Evolutionary conservation across 305 asterid genomes (phyloP).

Genomic region (Solanum hybrid): DNA sequence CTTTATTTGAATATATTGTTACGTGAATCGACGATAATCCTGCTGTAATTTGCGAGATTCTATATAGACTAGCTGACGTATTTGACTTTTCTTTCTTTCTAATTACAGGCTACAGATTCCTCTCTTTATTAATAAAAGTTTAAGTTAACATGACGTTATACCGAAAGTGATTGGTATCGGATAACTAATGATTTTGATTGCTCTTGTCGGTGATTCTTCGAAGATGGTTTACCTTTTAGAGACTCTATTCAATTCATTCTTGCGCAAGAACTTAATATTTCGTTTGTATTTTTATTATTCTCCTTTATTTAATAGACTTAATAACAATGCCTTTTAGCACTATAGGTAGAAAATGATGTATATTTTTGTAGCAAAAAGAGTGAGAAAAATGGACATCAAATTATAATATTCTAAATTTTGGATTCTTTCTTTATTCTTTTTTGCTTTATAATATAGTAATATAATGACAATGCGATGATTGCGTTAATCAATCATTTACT

Average conservation of each 20-base stretch:
- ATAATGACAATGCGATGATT: neutral
- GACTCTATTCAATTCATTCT: neutral
- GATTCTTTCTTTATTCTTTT: neutral
- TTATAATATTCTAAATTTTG: neutral
- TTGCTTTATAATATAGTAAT: neutral
- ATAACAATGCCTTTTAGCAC: neutral
- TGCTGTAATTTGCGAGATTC: neutral
- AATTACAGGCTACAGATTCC: neutral
- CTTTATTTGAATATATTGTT: neutral
- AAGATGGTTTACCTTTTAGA: neutral
- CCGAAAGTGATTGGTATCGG: fast-evolving
- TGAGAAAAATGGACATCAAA: neutral
- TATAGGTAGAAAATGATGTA: neutral
- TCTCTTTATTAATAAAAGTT: neutral
- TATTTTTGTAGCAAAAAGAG: neutral
- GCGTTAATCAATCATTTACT: neutral
- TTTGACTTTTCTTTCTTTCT: neutral
- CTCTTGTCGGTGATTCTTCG: neutral
- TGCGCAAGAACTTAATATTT: neutral
- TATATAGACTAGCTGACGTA: neutral
- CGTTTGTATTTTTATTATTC: neutral
- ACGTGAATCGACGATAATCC: neutral
- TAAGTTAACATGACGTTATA: neutral
- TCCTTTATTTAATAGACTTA: too few species aligned
- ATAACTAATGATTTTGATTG: neutral